Evolutionary conservation across 1,284 basidiomycete species (phyloP), one percentile per base, ranked within the genome.

Genomic region (Apiotrichum akiyoshidainum): DNA sequence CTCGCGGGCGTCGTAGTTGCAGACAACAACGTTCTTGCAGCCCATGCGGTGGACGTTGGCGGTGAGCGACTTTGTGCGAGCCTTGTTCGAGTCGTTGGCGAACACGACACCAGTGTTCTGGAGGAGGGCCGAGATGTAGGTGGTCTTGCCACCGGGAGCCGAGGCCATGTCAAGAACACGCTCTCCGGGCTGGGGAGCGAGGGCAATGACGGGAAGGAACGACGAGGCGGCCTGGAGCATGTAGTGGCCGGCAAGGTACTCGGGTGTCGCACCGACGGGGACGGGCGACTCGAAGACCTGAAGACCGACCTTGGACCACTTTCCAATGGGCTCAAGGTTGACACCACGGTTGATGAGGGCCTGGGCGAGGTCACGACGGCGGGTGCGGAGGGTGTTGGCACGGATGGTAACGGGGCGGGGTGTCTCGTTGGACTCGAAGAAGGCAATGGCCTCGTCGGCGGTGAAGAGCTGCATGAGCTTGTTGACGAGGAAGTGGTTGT

Each of bases 191-290:
- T 95, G 90, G 17, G 96, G 96, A 21, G 86, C 83, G 41, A 99
- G 86, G 1, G 96, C 92, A 67, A 99, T 94, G 68, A 98, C 95
- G 46, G 96, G 96, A n/a, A 99, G 83, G 84, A 99, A 98, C 1
- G 94, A 98, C 8, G 93, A 96, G 5, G 96, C 96, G 5, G 96
- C 92, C 81, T 99, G 96, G 19, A 99, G 88, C 91, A 99, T 99
- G 81, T 99, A 99, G 76, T 99, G 94, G 3, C 96, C 96, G 0
- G 95, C 93, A 40, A 99, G 86, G 78, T 99, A 99, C 80, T 99
- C 96, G 8, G 96, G 96, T 4, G 96, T 99, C 6, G 96, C 96
- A 73, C 86, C 92, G 61, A 99, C 90, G 2, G 96, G 96, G 5
- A 99, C 94, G 58, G 85, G 86, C 65, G 90, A 93, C 78, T 99